Percentiles rank a stretch among this genome's conserved stretches.
Conservation (phyloP, 495 filamentous ascomycete species). For the Aspergillus nanangensis region DNA sequence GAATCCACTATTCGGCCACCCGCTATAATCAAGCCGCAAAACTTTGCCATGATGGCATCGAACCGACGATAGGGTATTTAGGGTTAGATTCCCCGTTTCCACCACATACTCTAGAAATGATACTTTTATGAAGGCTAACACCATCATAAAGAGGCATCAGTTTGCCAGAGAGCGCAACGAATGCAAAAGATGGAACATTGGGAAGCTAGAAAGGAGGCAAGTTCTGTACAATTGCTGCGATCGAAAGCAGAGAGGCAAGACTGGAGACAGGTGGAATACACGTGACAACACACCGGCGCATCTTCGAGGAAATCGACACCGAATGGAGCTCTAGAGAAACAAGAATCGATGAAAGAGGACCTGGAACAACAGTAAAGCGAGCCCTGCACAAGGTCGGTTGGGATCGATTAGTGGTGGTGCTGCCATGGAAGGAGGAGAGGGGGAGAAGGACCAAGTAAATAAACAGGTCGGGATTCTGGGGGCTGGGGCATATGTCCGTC, state of each 20-base stretch:
- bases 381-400: conserved; percentile 15
- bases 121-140: neutral
- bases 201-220: conserved; percentile 25
- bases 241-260: conserved; percentile 25
- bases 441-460: neutral
- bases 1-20: conserved; percentile 28
- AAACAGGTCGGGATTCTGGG: too few species aligned
- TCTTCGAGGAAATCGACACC: conserved; percentile 16
- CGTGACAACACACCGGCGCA: conserved; percentile 11
- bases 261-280: conserved; percentile 13
- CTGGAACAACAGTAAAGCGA: conserved; percentile 2
- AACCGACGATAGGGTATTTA: conserved; percentile 31
- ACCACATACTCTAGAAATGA: conserved; percentile 15
- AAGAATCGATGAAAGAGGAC: conserved; percentile 8
- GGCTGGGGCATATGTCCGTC: neutral
- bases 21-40: conserved; percentile 37
- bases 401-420: neutral
- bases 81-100: conserved; percentile 36
- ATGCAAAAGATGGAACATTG: conserved; percentile 14
- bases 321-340: conserved; percentile 11
- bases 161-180: conserved; percentile 6
- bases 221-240: conserved; percentile 30
- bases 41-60: conserved; percentile 24
- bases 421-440: neutral
- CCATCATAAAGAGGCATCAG: neutral